Percentiles rank a stretch among this genome's conserved stretches.
Evolutionary conservation across 2,329 filamentous ascomycete species (phyloP).

Genomic region (Colletotrichum sansevieriae): DNA sequence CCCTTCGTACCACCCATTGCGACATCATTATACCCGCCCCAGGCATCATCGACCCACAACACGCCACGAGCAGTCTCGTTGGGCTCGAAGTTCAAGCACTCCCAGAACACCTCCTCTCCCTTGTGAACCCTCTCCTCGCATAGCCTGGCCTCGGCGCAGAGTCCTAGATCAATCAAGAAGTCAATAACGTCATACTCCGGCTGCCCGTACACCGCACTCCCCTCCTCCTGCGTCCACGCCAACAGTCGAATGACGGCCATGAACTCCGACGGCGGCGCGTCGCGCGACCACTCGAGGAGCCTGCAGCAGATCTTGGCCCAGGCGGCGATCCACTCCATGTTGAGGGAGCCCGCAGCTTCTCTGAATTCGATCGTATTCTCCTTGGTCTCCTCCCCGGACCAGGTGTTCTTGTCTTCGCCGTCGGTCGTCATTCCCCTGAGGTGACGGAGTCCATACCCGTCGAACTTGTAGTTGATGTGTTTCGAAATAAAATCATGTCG

Average conservation of each 20-base stretch:
- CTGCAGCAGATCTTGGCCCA: slow-evolving; percentile 53
- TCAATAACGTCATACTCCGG: slow-evolving; percentile 52
- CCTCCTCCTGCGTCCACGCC: slow-evolving; percentile 41
- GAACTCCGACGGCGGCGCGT: slow-evolving; percentile 48
- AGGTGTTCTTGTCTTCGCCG: too few relatives aligned
- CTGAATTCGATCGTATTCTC: slow-evolving; percentile 53
- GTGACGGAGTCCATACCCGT: slow-evolving; percentile 18
- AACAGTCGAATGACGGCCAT: slow-evolving; percentile 46
- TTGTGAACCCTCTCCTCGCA: slow-evolving; percentile 46
- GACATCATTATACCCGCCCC: background rate
- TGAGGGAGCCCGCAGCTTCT: slow-evolving; percentile 51
- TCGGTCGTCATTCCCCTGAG: background rate
- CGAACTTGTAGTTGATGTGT: slow-evolving; percentile 36
- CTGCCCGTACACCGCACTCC: slow-evolving; percentile 22
- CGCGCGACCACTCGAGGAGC: slow-evolving; percentile 46
- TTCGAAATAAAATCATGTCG: slow-evolving; percentile 7
- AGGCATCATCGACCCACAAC: background rate
- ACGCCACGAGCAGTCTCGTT: background rate
- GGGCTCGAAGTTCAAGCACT: slow-evolving; percentile 42
- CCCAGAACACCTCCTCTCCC: slow-evolving; percentile 45
- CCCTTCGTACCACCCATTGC: background rate
- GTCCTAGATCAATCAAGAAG: slow-evolving; percentile 51
- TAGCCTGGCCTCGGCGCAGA: slow-evolving; percentile 48
- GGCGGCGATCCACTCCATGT: slow-evolving; percentile 49
- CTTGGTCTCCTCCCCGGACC: background rate